Conservation (phyloP, 306 rosid species). For the Pterocarpus santalinus region DNA sequence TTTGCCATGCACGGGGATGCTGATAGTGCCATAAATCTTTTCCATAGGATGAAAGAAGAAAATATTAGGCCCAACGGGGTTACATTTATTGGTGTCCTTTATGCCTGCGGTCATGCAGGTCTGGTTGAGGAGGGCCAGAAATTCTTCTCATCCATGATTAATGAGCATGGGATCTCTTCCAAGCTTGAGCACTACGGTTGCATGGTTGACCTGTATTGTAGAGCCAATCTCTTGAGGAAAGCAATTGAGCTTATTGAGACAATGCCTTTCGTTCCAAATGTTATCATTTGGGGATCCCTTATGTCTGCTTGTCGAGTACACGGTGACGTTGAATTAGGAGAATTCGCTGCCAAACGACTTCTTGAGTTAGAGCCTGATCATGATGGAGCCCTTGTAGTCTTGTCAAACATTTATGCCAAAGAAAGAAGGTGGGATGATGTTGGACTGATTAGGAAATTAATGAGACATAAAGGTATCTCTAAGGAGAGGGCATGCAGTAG, state of each 20-base stretch:
- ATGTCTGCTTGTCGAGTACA: conserved; percentile 86
- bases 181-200: conserved; percentile 89
- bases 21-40: conserved; percentile 60
- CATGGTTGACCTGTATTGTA: conserved; percentile 89
- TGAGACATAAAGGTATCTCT: conserved; percentile 68
- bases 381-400: conserved; percentile 81
- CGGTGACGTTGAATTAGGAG: conserved; percentile 78
- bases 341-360: conserved; percentile 77
- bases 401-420: conserved; percentile 85
- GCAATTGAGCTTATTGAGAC: conserved; percentile 81
- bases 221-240: conserved; percentile 78
- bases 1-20: conserved; percentile 88
- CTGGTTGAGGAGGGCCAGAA: conserved; percentile 70
- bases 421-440: conserved; percentile 85
- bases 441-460: conserved; percentile 66
- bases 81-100: conserved; percentile 88
- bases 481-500: conserved; percentile 86
- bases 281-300: conserved; percentile 88
- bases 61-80: conserved; percentile 73
- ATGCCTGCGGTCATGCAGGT: conserved; percentile 93
- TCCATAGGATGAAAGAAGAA: conserved; percentile 68
- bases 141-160: conserved; percentile 70
- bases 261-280: conserved; percentile 83
- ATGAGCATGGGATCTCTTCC: conserved; percentile 71
- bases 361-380: conserved; percentile 79